Conservation (phyloP, 208 protist species). For the Phytomonas sp. region DNA sequence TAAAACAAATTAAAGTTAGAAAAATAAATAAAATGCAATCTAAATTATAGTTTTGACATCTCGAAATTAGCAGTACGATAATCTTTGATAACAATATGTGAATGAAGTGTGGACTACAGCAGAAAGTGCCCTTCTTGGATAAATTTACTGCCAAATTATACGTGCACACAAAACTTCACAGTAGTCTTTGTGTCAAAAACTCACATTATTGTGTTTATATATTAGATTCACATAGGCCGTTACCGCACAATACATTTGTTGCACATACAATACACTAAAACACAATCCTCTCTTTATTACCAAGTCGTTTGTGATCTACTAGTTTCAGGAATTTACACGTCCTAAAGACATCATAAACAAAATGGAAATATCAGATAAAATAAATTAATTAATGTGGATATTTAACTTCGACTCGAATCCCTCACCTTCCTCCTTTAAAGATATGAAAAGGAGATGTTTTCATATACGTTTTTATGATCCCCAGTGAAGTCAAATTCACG, state of each 20-base stretch:
- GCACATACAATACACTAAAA: neutral
- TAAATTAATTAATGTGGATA: neutral
- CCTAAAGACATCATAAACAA: neutral
- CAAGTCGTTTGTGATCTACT: neutral
- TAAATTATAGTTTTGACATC: neutral
- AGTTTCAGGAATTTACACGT: neutral
- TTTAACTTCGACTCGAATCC: neutral
- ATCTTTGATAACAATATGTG: neutral
- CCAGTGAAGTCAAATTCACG: neutral
- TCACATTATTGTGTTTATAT: neutral
- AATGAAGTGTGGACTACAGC: neutral
- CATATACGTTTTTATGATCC: neutral
- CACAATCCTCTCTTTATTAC: neutral
- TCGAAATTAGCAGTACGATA: neutral
- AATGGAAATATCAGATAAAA: neutral
- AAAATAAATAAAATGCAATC: slow-evolving; percentile 2
- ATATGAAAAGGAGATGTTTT: neutral
- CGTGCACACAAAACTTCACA: neutral
- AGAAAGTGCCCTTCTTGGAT: neutral
- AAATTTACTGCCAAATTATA: neutral
- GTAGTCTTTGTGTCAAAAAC: neutral
- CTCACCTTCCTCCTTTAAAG: neutral
- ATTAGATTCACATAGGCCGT: neutral
- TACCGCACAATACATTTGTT: neutral
- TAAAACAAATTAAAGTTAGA: slow-evolving; percentile 9